Percentiles rank a stretch among this genome's conserved stretches.
Conservation (phyloP, 2,329 filamentous ascomycete genomes). For the Periconia macrospinosa region DNA sequence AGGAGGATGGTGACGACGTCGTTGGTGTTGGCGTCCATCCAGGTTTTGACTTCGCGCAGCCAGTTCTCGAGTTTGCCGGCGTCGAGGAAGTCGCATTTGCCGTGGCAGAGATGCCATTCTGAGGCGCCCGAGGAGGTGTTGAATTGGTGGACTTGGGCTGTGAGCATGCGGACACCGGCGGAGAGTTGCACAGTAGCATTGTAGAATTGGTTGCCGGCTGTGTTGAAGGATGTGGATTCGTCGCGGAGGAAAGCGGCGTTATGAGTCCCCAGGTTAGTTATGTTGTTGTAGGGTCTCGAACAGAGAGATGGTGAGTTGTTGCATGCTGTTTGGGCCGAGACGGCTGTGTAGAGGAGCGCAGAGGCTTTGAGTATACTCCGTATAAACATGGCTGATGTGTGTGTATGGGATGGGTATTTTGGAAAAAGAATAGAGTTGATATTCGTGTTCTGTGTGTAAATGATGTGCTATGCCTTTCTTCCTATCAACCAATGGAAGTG, state of each 20-base stretch:
- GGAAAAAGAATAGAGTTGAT: background rate
- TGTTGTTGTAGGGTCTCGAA: slow-evolving; percentile 69
- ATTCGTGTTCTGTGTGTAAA: background rate
- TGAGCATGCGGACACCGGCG: slow-evolving; percentile 71
- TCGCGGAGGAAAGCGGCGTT: slow-evolving; percentile 73
- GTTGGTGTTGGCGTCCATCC: slow-evolving; percentile 70
- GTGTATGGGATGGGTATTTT: background rate
- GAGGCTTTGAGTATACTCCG: slow-evolving; percentile 28
- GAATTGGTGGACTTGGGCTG: slow-evolving; percentile 70
- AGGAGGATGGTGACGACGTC: slow-evolving; percentile 76
- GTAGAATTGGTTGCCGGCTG: slow-evolving; percentile 73
- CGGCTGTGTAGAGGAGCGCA: slow-evolving; percentile 28
- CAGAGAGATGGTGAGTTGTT: slow-evolving; percentile 82
- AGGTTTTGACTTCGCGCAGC: slow-evolving; percentile 65
- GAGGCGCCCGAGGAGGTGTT: slow-evolving; percentile 34
- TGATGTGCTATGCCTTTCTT: background rate
- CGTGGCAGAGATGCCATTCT: slow-evolving; percentile 70
- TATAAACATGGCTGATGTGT: slow-evolving; percentile 30
- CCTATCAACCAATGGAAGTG: background rate
- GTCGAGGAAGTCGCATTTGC: slow-evolving; percentile 67
- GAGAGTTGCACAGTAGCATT: slow-evolving; percentile 72
- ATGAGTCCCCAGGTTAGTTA: slow-evolving; percentile 79
- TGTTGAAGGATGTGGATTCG: slow-evolving; percentile 60
- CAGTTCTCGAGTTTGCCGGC: slow-evolving; percentile 67
- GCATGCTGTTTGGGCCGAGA: slow-evolving; percentile 58